Base-by-base conservation (phyloP, 352 stramenopile species). In the Globisporangium takayamanum region DNA sequence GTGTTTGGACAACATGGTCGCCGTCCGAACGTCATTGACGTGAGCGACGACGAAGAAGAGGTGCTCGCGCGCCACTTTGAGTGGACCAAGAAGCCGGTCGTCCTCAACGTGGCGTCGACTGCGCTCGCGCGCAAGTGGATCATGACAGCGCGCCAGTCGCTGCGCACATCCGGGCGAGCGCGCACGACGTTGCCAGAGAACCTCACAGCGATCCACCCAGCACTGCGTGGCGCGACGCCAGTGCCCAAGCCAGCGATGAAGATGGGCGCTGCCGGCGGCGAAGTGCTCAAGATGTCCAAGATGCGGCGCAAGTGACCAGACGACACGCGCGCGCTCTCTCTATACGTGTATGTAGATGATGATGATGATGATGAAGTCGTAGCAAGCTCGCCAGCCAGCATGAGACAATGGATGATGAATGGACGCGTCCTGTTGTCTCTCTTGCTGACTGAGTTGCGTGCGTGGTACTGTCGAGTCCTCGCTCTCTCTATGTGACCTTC, bases 31-130 rank as follows among this genome's bases (percentile, higher is more conserved):
- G 64, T 75, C 51, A 59, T 89, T 12, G 78, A 95, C 46, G 81
- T 96, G 45, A 95, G 84, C 50, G 87, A 96, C 65, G 87, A 96
- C 55, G 87, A 96, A 56, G 84, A 95, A 44, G 84, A 95, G 51
- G 69, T 68, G 4, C 72, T 88, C 64, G 62, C 71, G 20, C 71
- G 80, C 45, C 80, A 74, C 44, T 87, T 78, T 53, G 79, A 88
- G 57, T 95, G 87, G 84, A 89, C 85, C 50, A 88, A 89, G 53
- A 66, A 81, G 59, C 82, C 78, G 0, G 69, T 96, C 22, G 11
- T 47, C 7, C 57, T 93, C 0, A 93, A 91, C 54, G 78, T 80
- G 0, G 76, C 88, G 25, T 95, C 88, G 14, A 93, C 78, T 1
- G 88, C 88, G 7, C 63, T 97, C 12, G 87, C 87, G 2, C 65